Evolutionary conservation across 2,329 filamentous ascomycete species (phyloP).

Genomic region (Verticillium longisporum): DNA sequence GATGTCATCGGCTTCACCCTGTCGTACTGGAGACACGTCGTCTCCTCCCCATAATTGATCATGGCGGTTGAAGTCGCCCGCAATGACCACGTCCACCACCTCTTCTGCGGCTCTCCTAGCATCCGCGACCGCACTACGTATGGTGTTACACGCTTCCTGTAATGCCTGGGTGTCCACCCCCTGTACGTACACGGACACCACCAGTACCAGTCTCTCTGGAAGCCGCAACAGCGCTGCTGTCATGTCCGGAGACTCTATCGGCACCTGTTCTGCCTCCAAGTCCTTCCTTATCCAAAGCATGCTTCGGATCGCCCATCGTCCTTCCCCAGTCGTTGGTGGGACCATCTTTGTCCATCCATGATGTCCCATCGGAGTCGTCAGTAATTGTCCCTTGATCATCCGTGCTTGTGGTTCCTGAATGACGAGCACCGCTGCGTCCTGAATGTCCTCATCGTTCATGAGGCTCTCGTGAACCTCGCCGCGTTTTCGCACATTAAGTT

Average conservation of each 20-base stretch:
- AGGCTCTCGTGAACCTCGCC: constrained; percentile 5
- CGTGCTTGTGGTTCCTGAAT: constrained; percentile 5
- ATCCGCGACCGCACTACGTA: not conserved
- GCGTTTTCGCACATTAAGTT: constrained; percentile 8
- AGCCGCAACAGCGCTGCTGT: not conserved
- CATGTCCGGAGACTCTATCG: not conserved
- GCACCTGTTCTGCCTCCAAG: constrained; percentile 8
- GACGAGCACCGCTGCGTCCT: not conserved
- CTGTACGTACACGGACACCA: not conserved
- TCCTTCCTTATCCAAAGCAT: constrained; percentile 12
- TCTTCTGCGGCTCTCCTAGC: not conserved
- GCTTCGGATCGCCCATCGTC: constrained; percentile 12
- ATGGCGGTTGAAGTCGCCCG: constrained; percentile 13
- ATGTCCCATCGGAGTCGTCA: not conserved
- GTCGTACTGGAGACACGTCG: constrained; percentile 10
- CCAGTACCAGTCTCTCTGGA: not conserved
- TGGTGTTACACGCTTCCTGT: not conserved
- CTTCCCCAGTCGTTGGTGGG: constrained; percentile 5
- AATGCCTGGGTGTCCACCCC: not conserved
- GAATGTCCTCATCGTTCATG: constrained; percentile 6
- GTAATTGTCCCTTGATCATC: constrained; percentile 1
- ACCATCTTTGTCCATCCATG: not conserved
- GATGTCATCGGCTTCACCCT: constrained; percentile 27
- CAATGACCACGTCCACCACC: constrained; percentile 4
- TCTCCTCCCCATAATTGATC: constrained; percentile 14